Conservation (phyloP, 2,329 filamentous ascomycete species). For the Zarea fungicola region DNA sequence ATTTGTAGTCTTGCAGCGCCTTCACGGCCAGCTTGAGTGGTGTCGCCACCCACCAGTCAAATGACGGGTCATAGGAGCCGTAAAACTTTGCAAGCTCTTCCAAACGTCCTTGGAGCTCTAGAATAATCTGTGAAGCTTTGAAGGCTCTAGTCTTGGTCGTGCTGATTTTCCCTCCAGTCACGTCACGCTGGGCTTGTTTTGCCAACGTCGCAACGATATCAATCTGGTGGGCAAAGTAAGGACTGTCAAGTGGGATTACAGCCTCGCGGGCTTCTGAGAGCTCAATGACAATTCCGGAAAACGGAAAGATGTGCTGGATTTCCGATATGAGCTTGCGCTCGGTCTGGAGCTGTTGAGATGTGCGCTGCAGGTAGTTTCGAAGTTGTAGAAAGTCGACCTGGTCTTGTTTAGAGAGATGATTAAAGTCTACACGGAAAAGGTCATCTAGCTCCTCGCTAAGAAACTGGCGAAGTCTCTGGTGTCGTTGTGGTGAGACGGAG, state of each 20-base stretch:
- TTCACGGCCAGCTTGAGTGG: constrained; percentile 38
- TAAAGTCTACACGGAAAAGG: constrained; percentile 23
- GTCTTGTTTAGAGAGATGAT: constrained; percentile 33
- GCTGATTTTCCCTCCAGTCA: constrained; percentile 29
- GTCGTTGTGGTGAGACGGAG: constrained; percentile 36
- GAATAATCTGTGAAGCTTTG: constrained; percentile 39
- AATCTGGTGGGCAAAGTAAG: constrained; percentile 38
- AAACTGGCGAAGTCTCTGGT: constrained; percentile 34
- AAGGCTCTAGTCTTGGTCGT: constrained; percentile 39
- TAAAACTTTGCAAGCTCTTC: constrained; percentile 47
- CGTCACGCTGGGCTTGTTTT: constrained; percentile 24
- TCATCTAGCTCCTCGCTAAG: constrained; percentile 35
- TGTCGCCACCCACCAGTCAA: constrained; percentile 50
- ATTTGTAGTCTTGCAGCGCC: constrained; percentile 30
- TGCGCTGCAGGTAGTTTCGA: constrained; percentile 38
- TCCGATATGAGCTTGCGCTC: constrained; percentile 32
- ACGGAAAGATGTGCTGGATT: constrained; percentile 38
- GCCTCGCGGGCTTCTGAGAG: constrained; percentile 45
- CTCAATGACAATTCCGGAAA: constrained; percentile 34
- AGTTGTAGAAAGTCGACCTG: constrained; percentile 46
- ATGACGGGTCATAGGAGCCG: constrained; percentile 49
- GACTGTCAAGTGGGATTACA: constrained; percentile 37
- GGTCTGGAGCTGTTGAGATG: constrained; percentile 33
- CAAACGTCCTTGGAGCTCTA: constrained; percentile 35
- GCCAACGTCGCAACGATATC: constrained; percentile 30